Percentiles rank a stretch among this genome's conserved stretches.
These are phyloP conservation scores for Kregervanrija delftensis DNA, from an alignment of 805 yeast species.

Conservation along the genomic window DNA sequence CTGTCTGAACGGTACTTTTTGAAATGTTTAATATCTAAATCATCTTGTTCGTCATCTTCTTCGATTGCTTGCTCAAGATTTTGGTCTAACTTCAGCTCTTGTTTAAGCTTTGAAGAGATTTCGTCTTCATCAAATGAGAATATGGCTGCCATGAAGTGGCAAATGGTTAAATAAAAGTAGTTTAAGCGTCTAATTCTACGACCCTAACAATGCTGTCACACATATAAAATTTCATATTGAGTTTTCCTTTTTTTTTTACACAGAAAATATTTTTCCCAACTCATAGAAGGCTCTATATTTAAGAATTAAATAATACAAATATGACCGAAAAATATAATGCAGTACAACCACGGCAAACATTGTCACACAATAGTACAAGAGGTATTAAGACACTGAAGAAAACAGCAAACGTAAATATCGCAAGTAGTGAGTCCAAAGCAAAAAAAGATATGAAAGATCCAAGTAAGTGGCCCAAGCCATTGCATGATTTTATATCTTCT, in stretches of 20 bases:
- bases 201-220: too few relatives aligned
- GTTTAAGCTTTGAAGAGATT: constrained; percentile 5
- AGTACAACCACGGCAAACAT: too few relatives aligned
- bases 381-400: not conserved
- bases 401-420: constrained; percentile 1
- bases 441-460: constrained; percentile 22
- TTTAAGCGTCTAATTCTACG: not conserved
- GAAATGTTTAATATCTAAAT: constrained; percentile 14
- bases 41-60: constrained; percentile 2
- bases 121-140: constrained; percentile 26
- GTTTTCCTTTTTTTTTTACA: too few relatives aligned
- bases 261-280: too few relatives aligned
- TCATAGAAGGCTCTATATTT: too few relatives aligned
- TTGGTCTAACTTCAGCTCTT: constrained; percentile 3
- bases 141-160: constrained; percentile 17
- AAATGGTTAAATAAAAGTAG: not conserved
- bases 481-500: constrained; percentile 43
- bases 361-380: too few relatives aligned
- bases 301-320: too few relatives aligned
- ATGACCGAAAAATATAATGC: too few relatives aligned
- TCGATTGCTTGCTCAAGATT: not conserved
- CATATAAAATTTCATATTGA: too few relatives aligned
- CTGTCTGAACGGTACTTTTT: constrained; percentile 24
- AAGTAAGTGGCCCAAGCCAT: constrained; percentile 46
- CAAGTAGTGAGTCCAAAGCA: too few relatives aligned